Percentiles rank a stretch among this genome's conserved stretches.
These are phyloP conservation scores for Kodamaea sp. DNA, from an alignment of 1,139 yeast species.

Conservation along the genomic window DNA sequence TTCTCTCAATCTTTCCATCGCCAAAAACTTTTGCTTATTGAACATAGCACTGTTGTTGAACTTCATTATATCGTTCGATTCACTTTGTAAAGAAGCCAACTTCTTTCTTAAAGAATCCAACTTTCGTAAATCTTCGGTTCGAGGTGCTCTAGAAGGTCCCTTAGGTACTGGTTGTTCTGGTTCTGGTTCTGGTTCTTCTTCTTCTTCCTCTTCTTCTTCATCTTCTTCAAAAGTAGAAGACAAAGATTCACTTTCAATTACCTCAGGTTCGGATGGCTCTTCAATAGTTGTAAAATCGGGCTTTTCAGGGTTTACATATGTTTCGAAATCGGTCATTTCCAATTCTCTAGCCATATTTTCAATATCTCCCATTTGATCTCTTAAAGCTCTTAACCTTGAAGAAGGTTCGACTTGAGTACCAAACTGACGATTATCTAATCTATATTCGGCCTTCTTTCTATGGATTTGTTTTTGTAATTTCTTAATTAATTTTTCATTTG, in stretches of 20 bases:
- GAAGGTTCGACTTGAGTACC: conserved; percentile 72
- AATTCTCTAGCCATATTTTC: conserved; percentile 83
- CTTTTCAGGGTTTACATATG: conserved; percentile 21
- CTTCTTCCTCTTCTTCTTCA: conserved; percentile 13
- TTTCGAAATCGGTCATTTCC: conserved; percentile 78
- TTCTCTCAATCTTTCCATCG: conserved; percentile 64
- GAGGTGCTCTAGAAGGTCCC: conserved; percentile 32
- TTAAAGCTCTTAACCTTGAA: conserved; percentile 65
- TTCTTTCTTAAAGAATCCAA: conserved; percentile 55
- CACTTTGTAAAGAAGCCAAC: conserved; percentile 59
- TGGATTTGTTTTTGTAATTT: conserved; percentile 59
- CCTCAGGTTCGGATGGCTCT: conserved; percentile 17
- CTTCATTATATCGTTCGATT: conserved; percentile 71
- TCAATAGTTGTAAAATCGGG: conserved; percentile 2
- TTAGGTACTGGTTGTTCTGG: conserved; percentile 14
- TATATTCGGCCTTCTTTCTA: conserved; percentile 59
- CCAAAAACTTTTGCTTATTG: conserved; percentile 55
- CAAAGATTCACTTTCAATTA: conserved; percentile 12
- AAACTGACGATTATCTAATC: conserved; percentile 51
- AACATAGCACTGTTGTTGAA: conserved; percentile 59
- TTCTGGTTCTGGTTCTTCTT: conserved; percentile 11
- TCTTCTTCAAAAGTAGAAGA: conserved; percentile 8
- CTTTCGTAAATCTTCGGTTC: conserved; percentile 42
- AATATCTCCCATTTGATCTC: conserved; percentile 82
- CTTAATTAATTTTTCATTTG: conserved; percentile 43